Conservation (phyloP, 2,329 filamentous ascomycete genomes). For the Colletotrichum theobromicola region DNA sequence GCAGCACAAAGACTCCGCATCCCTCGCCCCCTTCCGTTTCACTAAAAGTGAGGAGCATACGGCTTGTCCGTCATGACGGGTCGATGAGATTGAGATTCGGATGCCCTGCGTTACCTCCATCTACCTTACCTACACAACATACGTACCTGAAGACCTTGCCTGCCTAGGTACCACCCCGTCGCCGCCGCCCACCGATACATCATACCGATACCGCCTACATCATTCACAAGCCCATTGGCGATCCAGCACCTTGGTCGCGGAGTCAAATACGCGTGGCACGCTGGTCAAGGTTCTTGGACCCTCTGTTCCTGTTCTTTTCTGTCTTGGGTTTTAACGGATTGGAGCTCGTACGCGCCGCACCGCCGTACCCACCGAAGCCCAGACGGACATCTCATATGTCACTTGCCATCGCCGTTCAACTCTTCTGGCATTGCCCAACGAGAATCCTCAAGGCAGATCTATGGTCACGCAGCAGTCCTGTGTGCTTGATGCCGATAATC, state of each 20-base stretch:
- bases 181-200: background rate
- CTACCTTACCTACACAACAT: background rate
- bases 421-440: background rate
- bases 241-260: conserved; percentile 15
- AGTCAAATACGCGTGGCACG: conserved; percentile 5
- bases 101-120: background rate
- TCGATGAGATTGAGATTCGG: background rate
- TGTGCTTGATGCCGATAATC: background rate
- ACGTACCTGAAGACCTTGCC: background rate
- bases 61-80: background rate
- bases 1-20: conserved; percentile 17
- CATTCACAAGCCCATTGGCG: background rate
- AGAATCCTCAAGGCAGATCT: background rate
- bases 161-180: background rate
- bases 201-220: background rate
- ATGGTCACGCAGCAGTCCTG: background rate
- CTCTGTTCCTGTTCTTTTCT: background rate
- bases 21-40: conserved; percentile 14
- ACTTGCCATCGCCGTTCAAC: background rate
- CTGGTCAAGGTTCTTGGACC: background rate
- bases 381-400: background rate
- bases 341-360: background rate
- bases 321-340: background rate
- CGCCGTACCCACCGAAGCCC: background rate
- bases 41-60: background rate